Evolutionary conservation across 75 land plant species (phyloP).

Genomic region (Isoetes taiwanensis): DNA sequence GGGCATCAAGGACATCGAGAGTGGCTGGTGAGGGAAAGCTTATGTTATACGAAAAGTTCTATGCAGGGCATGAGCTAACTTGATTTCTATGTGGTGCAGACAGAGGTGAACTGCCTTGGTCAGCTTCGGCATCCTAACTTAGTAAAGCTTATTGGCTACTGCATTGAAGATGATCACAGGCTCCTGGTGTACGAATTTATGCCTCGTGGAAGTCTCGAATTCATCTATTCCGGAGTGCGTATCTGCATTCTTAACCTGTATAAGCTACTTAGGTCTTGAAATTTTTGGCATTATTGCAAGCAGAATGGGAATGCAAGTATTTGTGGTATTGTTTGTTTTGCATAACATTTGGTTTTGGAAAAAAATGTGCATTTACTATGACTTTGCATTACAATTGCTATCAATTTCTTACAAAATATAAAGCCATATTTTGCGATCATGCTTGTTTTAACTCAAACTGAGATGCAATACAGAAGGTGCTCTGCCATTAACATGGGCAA

Average conservation of each 20-base stretch:
- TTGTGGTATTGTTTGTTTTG: too few relatives aligned
- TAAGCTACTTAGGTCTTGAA: too few relatives aligned
- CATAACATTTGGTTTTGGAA: too few relatives aligned
- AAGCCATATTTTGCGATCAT: too few relatives aligned
- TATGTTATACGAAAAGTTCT: background rate
- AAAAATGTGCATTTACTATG: too few relatives aligned
- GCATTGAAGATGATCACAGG: background rate
- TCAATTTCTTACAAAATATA: too few relatives aligned
- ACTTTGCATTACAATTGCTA: too few relatives aligned
- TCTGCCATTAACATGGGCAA: conserved; percentile 45
- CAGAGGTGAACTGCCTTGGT: background rate
- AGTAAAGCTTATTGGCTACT: conserved; percentile 2
- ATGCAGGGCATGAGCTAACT: background rate
- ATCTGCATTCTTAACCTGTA: too few relatives aligned
- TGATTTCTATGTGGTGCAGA: background rate
- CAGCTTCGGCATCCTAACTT: background rate
- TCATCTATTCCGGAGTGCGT: conserved; percentile 2
- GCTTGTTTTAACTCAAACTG: conserved; percentile 5
- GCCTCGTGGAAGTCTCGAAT: background rate
- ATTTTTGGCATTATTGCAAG: too few relatives aligned
- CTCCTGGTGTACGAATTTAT: conserved; percentile 4
- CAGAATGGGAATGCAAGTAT: too few relatives aligned
- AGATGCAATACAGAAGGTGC: conserved; percentile 30
- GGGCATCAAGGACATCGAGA: conserved; percentile 82
- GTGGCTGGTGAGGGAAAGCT: conserved; percentile 54